Percentiles rank a stretch among this genome's conserved stretches.
Conservation (phyloP, 1,139 yeast genomes). For the Magnusiomyces suaveolens region DNA sequence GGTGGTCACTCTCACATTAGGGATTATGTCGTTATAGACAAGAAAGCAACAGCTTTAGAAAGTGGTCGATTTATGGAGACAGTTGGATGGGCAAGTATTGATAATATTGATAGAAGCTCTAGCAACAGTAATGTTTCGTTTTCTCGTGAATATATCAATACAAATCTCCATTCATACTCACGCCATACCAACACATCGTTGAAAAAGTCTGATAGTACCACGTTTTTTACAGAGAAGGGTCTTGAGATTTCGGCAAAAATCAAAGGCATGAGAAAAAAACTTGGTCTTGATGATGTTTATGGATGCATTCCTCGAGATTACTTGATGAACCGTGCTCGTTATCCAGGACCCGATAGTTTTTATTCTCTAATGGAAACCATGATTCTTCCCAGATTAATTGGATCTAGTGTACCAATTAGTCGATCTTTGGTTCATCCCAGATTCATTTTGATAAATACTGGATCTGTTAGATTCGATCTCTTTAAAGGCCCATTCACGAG, state of each 20-base stretch:
- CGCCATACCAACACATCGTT: slow-evolving; percentile 42
- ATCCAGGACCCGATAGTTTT: slow-evolving; percentile 50
- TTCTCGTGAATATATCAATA: slow-evolving; percentile 70
- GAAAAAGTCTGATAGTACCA: slow-evolving; percentile 14
- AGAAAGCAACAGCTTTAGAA: slow-evolving; percentile 62
- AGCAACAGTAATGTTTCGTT: slow-evolving; percentile 17
- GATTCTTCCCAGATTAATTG: slow-evolving; percentile 50
- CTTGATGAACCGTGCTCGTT: slow-evolving; percentile 61
- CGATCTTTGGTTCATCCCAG: slow-evolving; percentile 36
- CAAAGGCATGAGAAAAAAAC: slow-evolving; percentile 36
- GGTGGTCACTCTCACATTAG: slow-evolving; percentile 95
- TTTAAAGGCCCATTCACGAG: slow-evolving; percentile 76
- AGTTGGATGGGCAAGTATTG: slow-evolving; percentile 70
- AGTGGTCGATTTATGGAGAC: slow-evolving; percentile 93
- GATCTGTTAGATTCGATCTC: slow-evolving; percentile 80
- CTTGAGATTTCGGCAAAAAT: slow-evolving; percentile 40
- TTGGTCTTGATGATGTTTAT: slow-evolving; percentile 46
- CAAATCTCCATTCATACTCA: slow-evolving; percentile 58
- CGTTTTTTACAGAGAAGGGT: slow-evolving; percentile 46
- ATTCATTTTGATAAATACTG: slow-evolving; percentile 68
- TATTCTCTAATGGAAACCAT: slow-evolving; percentile 49
- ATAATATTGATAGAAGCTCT: slow-evolving; percentile 25
- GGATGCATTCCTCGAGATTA: slow-evolving; percentile 63
- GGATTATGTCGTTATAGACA: slow-evolving; percentile 66
- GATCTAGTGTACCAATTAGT: slow-evolving; percentile 12